Base-by-base conservation (phyloP, 345 rosid genomes). In the Rhizophora apiculata region DNA sequence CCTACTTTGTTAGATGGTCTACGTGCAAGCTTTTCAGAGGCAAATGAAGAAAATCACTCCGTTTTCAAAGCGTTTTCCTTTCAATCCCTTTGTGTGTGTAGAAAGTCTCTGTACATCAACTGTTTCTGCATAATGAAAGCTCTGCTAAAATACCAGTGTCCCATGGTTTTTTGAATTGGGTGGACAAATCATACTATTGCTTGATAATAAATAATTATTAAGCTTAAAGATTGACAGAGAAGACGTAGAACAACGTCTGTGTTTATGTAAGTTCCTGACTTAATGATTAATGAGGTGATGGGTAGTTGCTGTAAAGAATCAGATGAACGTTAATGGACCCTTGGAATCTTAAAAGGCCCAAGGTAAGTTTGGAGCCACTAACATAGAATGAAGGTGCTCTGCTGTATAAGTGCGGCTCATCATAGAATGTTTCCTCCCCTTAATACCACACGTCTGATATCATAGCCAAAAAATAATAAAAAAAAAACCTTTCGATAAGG, bases 361-460 rank as follows among this genome's bases (percentile, higher is more conserved):
- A 3, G 13, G 4, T 11, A 39, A 11, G 48, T 39, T 39, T 43
- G 49, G 49, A 56, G 6, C 60, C 11, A 22, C 60, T 22, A 4
- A 3, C 10, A 13, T 56, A n/a, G 10, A 56, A 56, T 24, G 29
- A 56, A 24, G 60, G 26, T 56, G 10, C 13, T 11, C 31, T 10
- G 24, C 60, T 8, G 24, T 56, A 9, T 8, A 56, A 56, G 60
- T 56, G 60, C 29, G 30, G 29, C 26, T 56, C 29, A 3, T 56
- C 60, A 24, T 24, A 10, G 19, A 53, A 60, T 60, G 49, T 65
- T 65, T 64, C 51, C 60, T 59, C 53, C 19, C 55, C 52, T 65
- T 51, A 5, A 31, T 30, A 48, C 46, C 58, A 43, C 6, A 3
- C 11, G 48, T 66, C 22, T 31, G 32, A 63, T 72, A 31, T 13